phyloP scores from a whole-genome alignment of 2,329 filamentous ascomycete genomes.

The Penicillium sp. region DNA sequence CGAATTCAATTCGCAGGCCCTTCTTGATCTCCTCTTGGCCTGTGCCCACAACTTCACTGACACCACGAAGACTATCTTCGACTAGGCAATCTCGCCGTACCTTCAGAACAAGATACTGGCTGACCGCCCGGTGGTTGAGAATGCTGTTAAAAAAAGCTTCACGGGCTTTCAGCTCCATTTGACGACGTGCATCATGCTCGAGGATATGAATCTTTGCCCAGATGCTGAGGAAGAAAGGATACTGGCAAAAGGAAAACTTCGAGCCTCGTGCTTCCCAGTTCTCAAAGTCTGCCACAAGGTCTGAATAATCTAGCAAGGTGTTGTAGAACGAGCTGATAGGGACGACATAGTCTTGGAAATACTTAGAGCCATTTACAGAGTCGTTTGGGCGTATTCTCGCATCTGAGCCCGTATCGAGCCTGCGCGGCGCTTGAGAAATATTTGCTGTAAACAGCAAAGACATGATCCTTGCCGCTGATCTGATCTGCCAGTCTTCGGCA shows the following conservation, averaged over 20 bases:
- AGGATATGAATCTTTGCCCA: constrained; percentile 90
- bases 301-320: constrained; percentile 79
- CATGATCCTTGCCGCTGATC: constrained; percentile 76
- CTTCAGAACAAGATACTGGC: constrained; percentile 74
- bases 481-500: constrained; percentile 85
- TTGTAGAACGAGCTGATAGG: constrained; percentile 87
- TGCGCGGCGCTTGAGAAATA: constrained; percentile 51
- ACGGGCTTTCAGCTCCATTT: constrained; percentile 85
- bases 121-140: constrained; percentile 69
- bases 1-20: constrained; percentile 79
- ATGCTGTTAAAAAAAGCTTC: constrained; percentile 92
- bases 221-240: constrained; percentile 87
- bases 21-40: constrained; percentile 88
- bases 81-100: constrained; percentile 83
- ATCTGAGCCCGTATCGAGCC: constrained; percentile 32
- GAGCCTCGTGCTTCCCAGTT: constrained; percentile 74
- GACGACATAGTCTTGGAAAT: constrained; percentile 64
- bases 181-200: constrained; percentile 80
- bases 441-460: constrained; percentile 81
- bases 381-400: constrained; percentile 38
- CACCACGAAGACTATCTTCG: constrained; percentile 80
- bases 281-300: constrained; percentile 83
- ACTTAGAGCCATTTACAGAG: constrained; percentile 45
- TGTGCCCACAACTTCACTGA: constrained; percentile 80
- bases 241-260: constrained; percentile 87